These are phyloP conservation scores for Gossypium mustelinum DNA, from an alignment of 345 rosid species.

Conservation along the genomic window DNA sequence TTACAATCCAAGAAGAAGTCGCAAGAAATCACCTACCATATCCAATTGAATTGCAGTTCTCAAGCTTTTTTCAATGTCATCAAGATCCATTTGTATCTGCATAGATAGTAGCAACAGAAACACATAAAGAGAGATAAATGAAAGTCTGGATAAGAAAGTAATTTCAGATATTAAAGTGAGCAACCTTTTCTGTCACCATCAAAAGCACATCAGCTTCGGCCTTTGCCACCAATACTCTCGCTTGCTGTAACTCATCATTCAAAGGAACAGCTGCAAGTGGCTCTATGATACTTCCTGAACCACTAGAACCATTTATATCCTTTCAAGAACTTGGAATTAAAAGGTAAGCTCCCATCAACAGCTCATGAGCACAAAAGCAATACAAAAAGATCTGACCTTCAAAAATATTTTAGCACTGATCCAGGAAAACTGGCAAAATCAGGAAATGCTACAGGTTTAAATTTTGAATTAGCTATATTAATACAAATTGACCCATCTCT, in stretches of 20 bases:
- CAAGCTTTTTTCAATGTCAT: slow-evolving; percentile 49
- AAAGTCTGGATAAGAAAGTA: slow-evolving; percentile 12
- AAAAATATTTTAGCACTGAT: not conserved
- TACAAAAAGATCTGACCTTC: not conserved
- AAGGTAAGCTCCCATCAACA: slow-evolving; percentile 9
- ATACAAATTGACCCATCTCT: slow-evolving; percentile 7
- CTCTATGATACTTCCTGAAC: slow-evolving; percentile 74
- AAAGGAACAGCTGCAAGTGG: slow-evolving; percentile 77
- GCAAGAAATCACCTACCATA: slow-evolving; percentile 45
- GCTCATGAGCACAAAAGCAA: not conserved
- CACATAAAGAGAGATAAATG: slow-evolving; percentile 16
- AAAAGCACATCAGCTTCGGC: slow-evolving; percentile 80
- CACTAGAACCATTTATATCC: slow-evolving; percentile 51
- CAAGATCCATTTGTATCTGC: slow-evolving; percentile 71
- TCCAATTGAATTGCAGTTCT: slow-evolving; percentile 55
- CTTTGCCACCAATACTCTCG: slow-evolving; percentile 62
- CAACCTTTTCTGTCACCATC: slow-evolving; percentile 74
- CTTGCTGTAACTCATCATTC: slow-evolving; percentile 79
- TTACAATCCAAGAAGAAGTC: slow-evolving; percentile 7
- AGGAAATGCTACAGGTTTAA: not conserved
- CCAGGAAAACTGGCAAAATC: not conserved
- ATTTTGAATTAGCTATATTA: not conserved
- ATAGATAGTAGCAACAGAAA: slow-evolving; percentile 25
- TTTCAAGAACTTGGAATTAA: slow-evolving; percentile 27
- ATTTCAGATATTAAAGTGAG: slow-evolving; percentile 18